Evolutionary conservation across 1,284 basidiomycete genomes (phyloP).

Genomic region (Phaffia rhodozyma): DNA sequence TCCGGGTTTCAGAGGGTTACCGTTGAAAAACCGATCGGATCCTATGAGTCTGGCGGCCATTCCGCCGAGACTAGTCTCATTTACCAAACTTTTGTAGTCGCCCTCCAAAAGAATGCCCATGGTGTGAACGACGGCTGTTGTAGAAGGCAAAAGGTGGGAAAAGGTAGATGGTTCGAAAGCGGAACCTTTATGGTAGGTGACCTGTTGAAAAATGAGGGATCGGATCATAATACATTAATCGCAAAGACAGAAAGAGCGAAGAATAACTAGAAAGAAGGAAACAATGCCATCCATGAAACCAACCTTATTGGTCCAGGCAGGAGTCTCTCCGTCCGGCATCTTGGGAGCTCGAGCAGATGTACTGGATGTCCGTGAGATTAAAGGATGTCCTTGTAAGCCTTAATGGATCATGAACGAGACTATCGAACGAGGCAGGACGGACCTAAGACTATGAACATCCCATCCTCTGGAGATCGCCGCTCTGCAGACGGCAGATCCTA

Average conservation of each 20-base stretch:
- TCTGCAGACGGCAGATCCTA: constrained; percentile 85
- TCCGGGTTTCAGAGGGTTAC: constrained; percentile 52
- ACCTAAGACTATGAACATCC: constrained; percentile 82
- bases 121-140: constrained; percentile 79
- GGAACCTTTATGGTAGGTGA: constrained; percentile 68
- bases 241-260: constrained; percentile 7
- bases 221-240: constrained; percentile 17
- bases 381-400: constrained; percentile 1
- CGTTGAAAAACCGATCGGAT: constrained; percentile 28
- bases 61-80: constrained; percentile 46
- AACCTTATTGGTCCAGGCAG: constrained; percentile 70
- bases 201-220: constrained; percentile 37
- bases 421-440: not conserved
- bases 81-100: constrained; percentile 65
- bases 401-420: not conserved
- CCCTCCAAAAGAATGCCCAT: constrained; percentile 85
- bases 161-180: constrained; percentile 68
- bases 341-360: constrained; percentile 73
- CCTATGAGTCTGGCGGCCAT: constrained; percentile 39
- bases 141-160: constrained; percentile 49
- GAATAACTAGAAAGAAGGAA: not conserved
- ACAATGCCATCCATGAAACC: constrained; percentile 14
- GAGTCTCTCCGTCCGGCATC: constrained; percentile 77
- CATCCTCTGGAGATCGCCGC: constrained; percentile 70
- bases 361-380: constrained; percentile 37